Conservation (phyloP, 1,139 yeast genomes). For the Debaryomycetaceae sp. region DNA sequence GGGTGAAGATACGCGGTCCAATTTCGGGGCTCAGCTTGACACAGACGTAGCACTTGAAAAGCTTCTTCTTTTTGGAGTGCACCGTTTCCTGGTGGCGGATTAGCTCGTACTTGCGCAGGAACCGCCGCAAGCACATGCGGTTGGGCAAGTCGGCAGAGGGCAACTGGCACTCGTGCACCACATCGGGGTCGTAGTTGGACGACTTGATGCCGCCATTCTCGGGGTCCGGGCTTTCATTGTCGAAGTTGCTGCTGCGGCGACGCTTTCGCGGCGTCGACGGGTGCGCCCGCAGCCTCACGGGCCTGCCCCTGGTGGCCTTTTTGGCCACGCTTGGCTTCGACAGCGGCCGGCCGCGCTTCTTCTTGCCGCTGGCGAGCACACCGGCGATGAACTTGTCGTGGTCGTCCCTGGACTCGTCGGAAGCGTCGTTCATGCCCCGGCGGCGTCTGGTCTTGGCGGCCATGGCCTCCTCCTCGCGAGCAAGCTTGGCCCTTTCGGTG, state of each 20-base stretch:
- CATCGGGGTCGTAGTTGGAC: conserved; percentile 47
- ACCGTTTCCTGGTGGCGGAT: conserved; percentile 95
- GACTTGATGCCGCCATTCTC: conserved; percentile 19
- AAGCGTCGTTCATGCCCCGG: conserved; percentile 3
- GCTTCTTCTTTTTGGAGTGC: conserved; percentile 82
- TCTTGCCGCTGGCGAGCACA: conserved; percentile 18
- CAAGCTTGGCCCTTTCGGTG: conserved; percentile 12
- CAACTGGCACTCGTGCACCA: conserved; percentile 45
- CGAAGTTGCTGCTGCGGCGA: no score
- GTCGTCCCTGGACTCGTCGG: conserved; percentile 13
- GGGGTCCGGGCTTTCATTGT: no score
- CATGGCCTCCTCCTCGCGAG: conserved; percentile 13
- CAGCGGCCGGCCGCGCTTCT: conserved; percentile 13
- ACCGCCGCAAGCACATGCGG: conserved; percentile 70
- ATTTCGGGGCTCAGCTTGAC: conserved; percentile 52
- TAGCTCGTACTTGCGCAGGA: conserved; percentile 91
- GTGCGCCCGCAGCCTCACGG: background rate
- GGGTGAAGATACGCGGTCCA: conserved; percentile 72
- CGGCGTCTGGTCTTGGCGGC: conserved; percentile 8
- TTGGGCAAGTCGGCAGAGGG: conserved; percentile 47
- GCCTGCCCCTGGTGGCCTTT: background rate
- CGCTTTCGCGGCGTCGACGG: no score
- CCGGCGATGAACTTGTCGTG: conserved; percentile 25
- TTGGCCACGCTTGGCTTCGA: background rate
- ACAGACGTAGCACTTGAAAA: conserved; percentile 84